phyloP scores from a whole-genome alignment of 2,329 filamentous ascomycete genomes.

The Grosmannia penicillata region DNA sequence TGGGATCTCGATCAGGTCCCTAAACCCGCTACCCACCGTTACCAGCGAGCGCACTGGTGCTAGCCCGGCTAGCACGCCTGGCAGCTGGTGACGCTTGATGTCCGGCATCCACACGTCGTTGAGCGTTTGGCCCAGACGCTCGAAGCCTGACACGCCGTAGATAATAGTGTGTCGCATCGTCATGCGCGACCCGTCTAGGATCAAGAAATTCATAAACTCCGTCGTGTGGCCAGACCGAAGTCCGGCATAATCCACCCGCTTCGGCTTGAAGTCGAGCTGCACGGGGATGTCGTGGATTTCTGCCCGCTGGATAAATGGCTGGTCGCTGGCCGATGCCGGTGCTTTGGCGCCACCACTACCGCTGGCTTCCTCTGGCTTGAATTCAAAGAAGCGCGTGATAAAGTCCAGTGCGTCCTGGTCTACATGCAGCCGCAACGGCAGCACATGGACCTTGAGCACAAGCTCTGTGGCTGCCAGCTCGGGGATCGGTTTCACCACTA shows the following conservation, averaged over 20 bases:
- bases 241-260: slow-evolving; percentile 90
- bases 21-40: slow-evolving; percentile 78
- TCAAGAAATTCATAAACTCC: slow-evolving; percentile 98
- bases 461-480: slow-evolving; percentile 81
- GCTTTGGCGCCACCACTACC: slow-evolving; percentile 10
- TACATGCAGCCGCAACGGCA: slow-evolving; percentile 82
- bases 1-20: slow-evolving; percentile 75
- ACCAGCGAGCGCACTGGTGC: slow-evolving; percentile 82
- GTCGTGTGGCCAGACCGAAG: slow-evolving; percentile 86
- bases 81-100: slow-evolving; percentile 77
- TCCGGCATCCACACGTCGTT: slow-evolving; percentile 97
- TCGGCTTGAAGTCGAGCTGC: slow-evolving; percentile 90
- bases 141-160: slow-evolving; percentile 83
- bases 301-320: slow-evolving; percentile 77
- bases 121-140: slow-evolving; percentile 73
- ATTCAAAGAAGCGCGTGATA: slow-evolving; percentile 93
- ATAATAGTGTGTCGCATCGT: slow-evolving; percentile 78
- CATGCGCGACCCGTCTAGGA: slow-evolving; percentile 79
- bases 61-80: slow-evolving; percentile 73
- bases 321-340: slow-evolving; percentile 47
- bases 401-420: slow-evolving; percentile 97
- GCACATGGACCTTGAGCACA: slow-evolving; percentile 61
- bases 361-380: slow-evolving; percentile 53
- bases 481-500: slow-evolving; percentile 75
- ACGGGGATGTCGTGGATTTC: slow-evolving; percentile 75